phyloP scores from a whole-genome alignment of 768 basidiomycete genomes.

The Mrakia frigida region DNA sequence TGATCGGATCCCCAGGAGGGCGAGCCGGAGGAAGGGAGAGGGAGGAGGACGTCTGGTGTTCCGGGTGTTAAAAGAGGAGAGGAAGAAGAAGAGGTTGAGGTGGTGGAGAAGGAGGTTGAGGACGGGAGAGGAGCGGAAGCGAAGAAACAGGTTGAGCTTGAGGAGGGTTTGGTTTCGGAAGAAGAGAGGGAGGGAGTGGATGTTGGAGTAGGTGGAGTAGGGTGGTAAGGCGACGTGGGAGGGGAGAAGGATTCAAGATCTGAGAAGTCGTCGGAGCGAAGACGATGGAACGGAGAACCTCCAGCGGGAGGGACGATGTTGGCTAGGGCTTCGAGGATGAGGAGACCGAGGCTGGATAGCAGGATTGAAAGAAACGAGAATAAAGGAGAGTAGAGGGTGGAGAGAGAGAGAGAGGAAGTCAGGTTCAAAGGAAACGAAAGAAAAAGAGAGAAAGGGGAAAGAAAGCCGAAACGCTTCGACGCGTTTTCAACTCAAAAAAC shows the following conservation, averaged over 20 bases:
- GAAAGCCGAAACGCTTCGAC: too few species aligned
- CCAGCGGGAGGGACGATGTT: constrained; percentile 85
- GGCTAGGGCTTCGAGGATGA: constrained; percentile 87
- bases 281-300: constrained; percentile 90
- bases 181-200: not conserved
- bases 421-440: too few species aligned
- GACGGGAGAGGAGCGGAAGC: not conserved
- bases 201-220: not conserved
- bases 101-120: not conserved
- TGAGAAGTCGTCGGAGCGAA: constrained; percentile 84
- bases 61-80: too few species aligned
- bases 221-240: not conserved
- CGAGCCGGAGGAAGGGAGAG: not conserved
- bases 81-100: not conserved
- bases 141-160: not conserved
- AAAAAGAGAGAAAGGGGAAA: not conserved
- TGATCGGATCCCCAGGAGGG: not conserved
- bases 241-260: constrained; percentile 51
- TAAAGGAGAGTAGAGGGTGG: not conserved
- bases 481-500: too few species aligned
- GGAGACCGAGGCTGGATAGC: constrained; percentile 75
- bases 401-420: constrained; percentile 14
- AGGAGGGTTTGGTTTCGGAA: not conserved
- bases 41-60: not conserved
- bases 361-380: constrained; percentile 39